Base-by-base conservation (phyloP, 2,329 filamentous ascomycete species). In the Cladosporium sp. region DNA sequence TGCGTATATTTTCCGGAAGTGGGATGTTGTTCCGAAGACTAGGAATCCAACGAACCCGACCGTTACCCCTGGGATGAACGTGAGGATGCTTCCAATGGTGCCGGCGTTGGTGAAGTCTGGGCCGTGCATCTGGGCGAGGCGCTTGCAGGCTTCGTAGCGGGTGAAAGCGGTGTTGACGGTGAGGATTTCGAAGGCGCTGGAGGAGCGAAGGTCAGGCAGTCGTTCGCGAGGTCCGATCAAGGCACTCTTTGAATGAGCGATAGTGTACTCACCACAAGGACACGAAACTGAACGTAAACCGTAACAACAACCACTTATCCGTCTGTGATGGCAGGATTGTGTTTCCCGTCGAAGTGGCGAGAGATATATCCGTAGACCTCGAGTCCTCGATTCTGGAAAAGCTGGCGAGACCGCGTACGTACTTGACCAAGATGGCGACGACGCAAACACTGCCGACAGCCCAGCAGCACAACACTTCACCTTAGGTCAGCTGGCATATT, bases 11-110 rank as follows among this genome's bases (percentile, higher is more conserved):
- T 40, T 44, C 4, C 61, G 54, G n/a, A 58, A 57, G 9, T 50
- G 52, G 19, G 53, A 57, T 8, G 61, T 64, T 3, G 61, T 64
- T 35, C 62, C 62, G 45, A 64, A 64, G 22, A 64, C 52, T 0
- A 61, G 17, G 44, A 64, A 63, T 9, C 51, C 59, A 7, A 61
- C 48, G 10, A 63, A 12, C 8, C 55, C 56, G 3, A 60, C 45
- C 4, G 58, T 57, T 1, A 61, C 56, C 2, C 58, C 59, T 0
- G 61, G 61, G 22, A 64, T 49, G 42, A 60, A 64, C n/a, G 57
- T 59, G 3, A 63, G 32, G 2, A 61, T 42, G 37, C 59, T 59
- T 13, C 36, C 22, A 3, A 63, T 48, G 22, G 58, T 57, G 2
- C 58, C 47, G 24, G 39, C 32, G 8, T 37, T 13, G 4, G 59